Evolutionary conservation across 306 rosid genomes (phyloP).

Genomic region (Comarum palustre): DNA sequence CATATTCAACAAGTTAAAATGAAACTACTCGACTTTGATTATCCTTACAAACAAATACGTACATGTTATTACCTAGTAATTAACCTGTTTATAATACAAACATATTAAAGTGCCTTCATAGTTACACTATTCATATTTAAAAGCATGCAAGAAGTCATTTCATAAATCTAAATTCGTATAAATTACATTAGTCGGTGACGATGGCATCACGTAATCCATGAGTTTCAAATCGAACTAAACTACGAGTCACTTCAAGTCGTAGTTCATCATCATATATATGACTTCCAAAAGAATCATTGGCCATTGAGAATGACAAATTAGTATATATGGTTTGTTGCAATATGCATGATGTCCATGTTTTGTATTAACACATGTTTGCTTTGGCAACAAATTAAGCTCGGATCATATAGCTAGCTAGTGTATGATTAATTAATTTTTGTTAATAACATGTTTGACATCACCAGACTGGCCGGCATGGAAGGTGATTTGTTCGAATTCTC

Average conservation of each 20-base stretch:
- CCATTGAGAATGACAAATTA: constrained; percentile 41
- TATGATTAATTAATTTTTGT: constrained; percentile 31
- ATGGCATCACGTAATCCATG: constrained; percentile 33
- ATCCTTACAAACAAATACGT: neutral
- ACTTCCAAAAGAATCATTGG: constrained; percentile 40
- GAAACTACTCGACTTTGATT: constrained; percentile 18
- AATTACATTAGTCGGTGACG: constrained; percentile 26
- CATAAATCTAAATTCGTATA: neutral
- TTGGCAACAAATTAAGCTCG: constrained; percentile 13
- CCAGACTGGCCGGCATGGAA: neutral
- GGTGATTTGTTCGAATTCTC: constrained; percentile 2
- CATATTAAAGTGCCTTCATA: neutral
- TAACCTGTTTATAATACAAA: neutral
- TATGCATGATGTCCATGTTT: constrained; percentile 13
- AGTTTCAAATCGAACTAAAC: constrained; percentile 2
- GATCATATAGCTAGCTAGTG: constrained; percentile 4
- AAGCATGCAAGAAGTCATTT: constrained; percentile 16
- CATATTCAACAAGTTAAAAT: constrained; percentile 18
- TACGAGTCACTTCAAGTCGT: constrained; percentile 1
- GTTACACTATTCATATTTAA: neutral
- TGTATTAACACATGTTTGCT: constrained; percentile 20
- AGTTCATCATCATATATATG: constrained; percentile 25
- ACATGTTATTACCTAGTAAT: neutral
- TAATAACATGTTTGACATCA: constrained; percentile 35
- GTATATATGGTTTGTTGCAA: constrained; percentile 24